Base-by-base conservation (phyloP, 2,329 filamentous ascomycete genomes). In the Neoascochyta sp. region DNA sequence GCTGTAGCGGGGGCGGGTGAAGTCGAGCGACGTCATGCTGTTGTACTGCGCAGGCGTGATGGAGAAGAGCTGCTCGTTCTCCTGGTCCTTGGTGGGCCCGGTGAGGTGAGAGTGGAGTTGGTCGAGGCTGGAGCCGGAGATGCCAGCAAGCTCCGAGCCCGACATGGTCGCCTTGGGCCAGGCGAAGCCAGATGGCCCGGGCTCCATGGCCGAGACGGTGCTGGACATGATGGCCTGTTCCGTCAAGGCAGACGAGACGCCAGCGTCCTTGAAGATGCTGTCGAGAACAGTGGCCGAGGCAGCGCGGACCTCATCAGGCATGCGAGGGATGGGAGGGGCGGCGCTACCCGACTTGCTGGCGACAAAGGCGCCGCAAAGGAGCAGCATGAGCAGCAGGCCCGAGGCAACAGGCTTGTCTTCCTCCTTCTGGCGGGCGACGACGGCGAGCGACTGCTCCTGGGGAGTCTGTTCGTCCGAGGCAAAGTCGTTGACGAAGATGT, bases 301-400 rank as follows among this genome's bases (percentile, higher is more conserved):
- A 43, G 78, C 81, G 37, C 85, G 82, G 34, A 92, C 79, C 50
- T 90, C 84, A 34, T 90, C 83, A 19, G 86, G 83, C 57, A 90
- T 82, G 34, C 77, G 77, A 28, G 85, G 84, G 48, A 93, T 81
- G 47, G 79, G 78, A 21, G 81, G 78, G 21, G 80, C 77, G 47
- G 80, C 80, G 12, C 81, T 73, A 24, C 81, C 79, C 43, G 81
- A 80, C 66, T 89, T 93, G 17, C 90, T 95, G 41, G 92, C 83
- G 50, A 96, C 88, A 59, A 95, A 95, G 30, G 92, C 92, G 58
- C 92, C 92, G 45, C 95, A 89, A 32, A 98, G 83, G 57, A 98
- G 84, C 49, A 95, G 84, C 87, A 95, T 94, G 65, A 90, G 83
- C 62, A 96, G 74, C 52, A 96, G 68, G 53, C 86, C 78, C 29